Base-by-base conservation (phyloP, 2,329 filamentous ascomycete species). In the Hypoxylon sp. region DNA sequence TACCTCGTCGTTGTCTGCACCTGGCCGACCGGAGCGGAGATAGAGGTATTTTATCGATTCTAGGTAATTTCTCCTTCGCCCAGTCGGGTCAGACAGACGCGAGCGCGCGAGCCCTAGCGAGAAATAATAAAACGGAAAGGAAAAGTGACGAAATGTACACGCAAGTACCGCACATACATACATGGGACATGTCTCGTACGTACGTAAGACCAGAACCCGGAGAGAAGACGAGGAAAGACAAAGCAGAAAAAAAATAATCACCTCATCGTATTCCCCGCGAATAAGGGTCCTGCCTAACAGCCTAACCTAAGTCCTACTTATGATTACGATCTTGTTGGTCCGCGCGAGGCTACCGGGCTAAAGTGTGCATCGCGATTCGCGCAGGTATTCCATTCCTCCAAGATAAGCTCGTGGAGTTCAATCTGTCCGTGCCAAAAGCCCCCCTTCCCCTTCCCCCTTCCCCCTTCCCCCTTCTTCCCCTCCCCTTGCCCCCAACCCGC, bases 391-490 rank as follows among this genome's bases (percentile, higher is more conserved):
- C 35, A 62, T 60, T 70, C 65, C 68, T 68, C 68, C 42, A 13
- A 70, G 68, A 70, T 70, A 70, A 70, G 68, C 68, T 68, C 65
- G 65, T 70, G 61, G 65, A 65, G 65, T 61, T 57, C 17, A 44
- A 44, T 21, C 39, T 44, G 39, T 44, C 39, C 55, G 47, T 52
- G 51, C 53, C 37, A 47, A 37, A 27, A 24, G 17, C 53, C 59
- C 59, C 64, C n/a, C n/a, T n/a, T n/a, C n/a, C 19, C 21, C 3
- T 19, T 48, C n/a, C 21, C 11, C 55, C 11, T 64, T 3, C 15
- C 50, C n/a, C 29, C 50, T n/a, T n/a, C 47, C n/a, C 32, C 42
- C 54, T 29, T 29, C 21, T 4, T 13, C 19, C 21, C 3, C 46
- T 48, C n/a, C 21, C 11, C 55, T n/a, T 64, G 24, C 15, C 50